Evolutionary conservation across 116 monocot species (phyloP).

Genomic region (Iris pallida): DNA sequence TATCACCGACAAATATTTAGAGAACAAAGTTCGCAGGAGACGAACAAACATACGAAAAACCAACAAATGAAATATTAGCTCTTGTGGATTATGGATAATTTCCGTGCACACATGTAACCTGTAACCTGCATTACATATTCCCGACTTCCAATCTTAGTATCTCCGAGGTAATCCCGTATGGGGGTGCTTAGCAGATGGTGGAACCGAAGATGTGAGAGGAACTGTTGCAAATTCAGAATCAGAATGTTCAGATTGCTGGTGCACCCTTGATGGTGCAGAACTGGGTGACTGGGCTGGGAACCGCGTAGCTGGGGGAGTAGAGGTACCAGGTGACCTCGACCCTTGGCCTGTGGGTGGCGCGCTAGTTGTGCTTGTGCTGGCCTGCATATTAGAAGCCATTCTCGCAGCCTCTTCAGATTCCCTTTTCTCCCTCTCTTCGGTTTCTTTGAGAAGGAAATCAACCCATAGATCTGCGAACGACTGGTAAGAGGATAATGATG

Average conservation of each 20-base stretch:
- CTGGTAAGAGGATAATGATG: conserved; percentile 17
- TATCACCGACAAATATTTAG: no score
- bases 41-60: neutral
- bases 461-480: conserved; percentile 98
- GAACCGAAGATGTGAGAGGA: conserved; percentile 44
- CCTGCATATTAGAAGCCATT: conserved; percentile 16
- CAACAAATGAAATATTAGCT: conserved; percentile 12
- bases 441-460: conserved; percentile 96
- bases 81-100: neutral
- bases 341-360: neutral
- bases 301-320: conserved; percentile 15
- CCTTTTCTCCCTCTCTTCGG: conserved; percentile 77
- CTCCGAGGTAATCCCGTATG: conserved; percentile 22
- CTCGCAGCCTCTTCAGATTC: conserved; percentile 42
- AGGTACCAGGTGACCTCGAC: neutral
- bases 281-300: neutral
- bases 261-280: neutral
- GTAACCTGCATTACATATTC: neutral
- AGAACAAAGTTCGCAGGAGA: no score
- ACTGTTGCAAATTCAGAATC: conserved; percentile 62
- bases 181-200: conserved; percentile 13
- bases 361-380: conserved; percentile 1
- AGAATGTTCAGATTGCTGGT: conserved; percentile 10
- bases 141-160: conserved; percentile 10
- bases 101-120: neutral